Evolutionary conservation across 2,329 filamentous ascomycete species (phyloP).

Genomic region (Colletotrichum falcatum): DNA sequence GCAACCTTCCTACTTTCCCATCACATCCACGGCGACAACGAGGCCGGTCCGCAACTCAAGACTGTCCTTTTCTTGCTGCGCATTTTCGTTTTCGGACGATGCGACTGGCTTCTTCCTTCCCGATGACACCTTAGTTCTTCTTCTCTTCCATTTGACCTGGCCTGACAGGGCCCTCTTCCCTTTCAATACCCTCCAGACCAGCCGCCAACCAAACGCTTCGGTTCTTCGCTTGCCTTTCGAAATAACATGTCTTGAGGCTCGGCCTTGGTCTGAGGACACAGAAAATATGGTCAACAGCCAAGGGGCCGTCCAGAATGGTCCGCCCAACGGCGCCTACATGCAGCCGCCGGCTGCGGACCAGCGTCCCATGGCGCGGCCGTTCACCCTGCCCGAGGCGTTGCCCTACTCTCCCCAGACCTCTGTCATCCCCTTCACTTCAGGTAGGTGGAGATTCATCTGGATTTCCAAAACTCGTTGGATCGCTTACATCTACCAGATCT

Average conservation of each 20-base stretch:
- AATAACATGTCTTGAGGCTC: constrained; percentile 37
- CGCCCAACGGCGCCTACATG: constrained; percentile 37
- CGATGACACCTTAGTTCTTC: not conserved
- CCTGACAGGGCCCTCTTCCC: not conserved
- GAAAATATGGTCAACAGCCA: constrained; percentile 35
- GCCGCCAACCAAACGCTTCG: constrained; percentile 8
- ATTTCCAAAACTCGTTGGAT: no score
- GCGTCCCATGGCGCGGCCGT: constrained; percentile 54
- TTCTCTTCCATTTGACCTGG: not conserved
- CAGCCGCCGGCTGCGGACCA: constrained; percentile 36
- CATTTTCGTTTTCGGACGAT: constrained; percentile 5
- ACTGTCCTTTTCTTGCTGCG: constrained; percentile 14
- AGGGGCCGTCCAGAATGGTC: constrained; percentile 36
- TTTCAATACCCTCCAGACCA: constrained; percentile 11
- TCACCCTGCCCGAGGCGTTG: constrained; percentile 79
- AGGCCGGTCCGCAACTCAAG: constrained; percentile 27
- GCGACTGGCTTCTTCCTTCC: not conserved
- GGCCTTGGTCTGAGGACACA: constrained; percentile 24
- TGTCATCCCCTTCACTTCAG: constrained; percentile 81
- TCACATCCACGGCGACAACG: constrained; percentile 34
- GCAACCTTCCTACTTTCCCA: constrained; percentile 40
- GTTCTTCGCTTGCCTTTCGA: constrained; percentile 3
- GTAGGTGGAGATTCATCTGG: constrained; percentile 57
- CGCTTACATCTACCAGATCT: constrained; percentile 61
- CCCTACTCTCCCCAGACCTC: constrained; percentile 87